Percentiles rank a stretch among this genome's conserved stretches.
phyloP scores from a whole-genome alignment of 169 alveolate species.

The Plasmodium fragile region DNA sequence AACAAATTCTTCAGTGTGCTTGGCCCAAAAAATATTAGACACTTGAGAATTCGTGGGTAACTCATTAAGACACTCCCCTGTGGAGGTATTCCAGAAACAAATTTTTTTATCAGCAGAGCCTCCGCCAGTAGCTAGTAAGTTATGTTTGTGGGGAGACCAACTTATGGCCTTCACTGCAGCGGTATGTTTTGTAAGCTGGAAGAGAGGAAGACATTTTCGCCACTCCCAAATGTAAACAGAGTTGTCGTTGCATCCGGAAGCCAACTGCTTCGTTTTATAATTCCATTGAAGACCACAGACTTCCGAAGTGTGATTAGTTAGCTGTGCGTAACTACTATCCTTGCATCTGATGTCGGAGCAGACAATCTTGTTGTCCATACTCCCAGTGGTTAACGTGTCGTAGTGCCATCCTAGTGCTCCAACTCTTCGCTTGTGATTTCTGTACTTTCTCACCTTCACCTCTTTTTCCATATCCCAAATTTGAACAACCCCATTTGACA shows the following conservation, averaged over 20 bases:
- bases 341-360: conserved; percentile 89
- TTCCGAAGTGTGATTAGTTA: conserved; percentile 91
- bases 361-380: conserved; percentile 90
- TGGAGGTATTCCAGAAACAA: conserved; percentile 95
- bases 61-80: conserved; percentile 87
- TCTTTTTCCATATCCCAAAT: conserved; percentile 85
- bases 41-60: conserved; percentile 95
- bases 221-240: conserved; percentile 93
- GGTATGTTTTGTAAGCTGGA: conserved; percentile 87
- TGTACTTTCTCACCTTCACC: conserved; percentile 77
- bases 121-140: conserved; percentile 96
- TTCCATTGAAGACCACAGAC: conserved; percentile 94
- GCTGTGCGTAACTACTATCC: conserved; percentile 79
- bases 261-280: conserved; percentile 90
- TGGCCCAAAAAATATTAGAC: conserved; percentile 95
- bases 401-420: conserved; percentile 92
- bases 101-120: conserved; percentile 98
- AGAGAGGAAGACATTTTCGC: conserved; percentile 85
- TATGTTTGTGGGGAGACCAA: conserved; percentile 97
- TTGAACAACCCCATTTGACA: conserved; percentile 91
- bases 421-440: conserved; percentile 93
- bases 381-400: conserved; percentile 90
- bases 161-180: conserved; percentile 97
- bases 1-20: conserved; percentile 93
- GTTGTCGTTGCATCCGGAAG: conserved; percentile 97